Conservation (phyloP, 2,329 filamentous ascomycete species). For the Talaromyces sp. region DNA sequence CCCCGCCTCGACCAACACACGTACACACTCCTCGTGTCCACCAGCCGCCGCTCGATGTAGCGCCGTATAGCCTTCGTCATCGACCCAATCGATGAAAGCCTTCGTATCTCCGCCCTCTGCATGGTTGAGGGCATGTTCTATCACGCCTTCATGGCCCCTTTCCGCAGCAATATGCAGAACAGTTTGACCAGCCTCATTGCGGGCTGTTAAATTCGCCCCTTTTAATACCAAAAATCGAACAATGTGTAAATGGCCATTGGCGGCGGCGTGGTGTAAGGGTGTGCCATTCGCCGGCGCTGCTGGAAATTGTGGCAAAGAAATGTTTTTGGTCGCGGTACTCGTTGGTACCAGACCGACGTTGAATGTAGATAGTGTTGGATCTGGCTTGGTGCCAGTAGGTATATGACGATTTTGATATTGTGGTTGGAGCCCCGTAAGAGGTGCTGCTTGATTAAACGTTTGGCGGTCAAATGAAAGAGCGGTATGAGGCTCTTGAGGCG, state of each 20-base stretch:
- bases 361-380: not conserved
- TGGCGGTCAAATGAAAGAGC: not conserved
- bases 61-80: constrained; percentile 1
- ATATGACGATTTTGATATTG: not conserved
- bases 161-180: not conserved
- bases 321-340: not conserved
- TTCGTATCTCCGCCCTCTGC: constrained; percentile 41
- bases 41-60: constrained; percentile 21
- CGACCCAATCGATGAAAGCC: constrained; percentile 20
- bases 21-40: constrained; percentile 11
- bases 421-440: not conserved
- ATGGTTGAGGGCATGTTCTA: not conserved
- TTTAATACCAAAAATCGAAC: not conserved
- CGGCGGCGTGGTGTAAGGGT: not conserved
- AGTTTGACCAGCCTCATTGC: not conserved
- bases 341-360: not conserved
- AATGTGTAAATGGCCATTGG: constrained; percentile 1
- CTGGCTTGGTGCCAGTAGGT: not conserved
- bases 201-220: constrained; percentile 32
- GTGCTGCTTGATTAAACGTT: not conserved
- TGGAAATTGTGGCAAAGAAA: not conserved
- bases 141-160: not conserved
- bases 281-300: not conserved
- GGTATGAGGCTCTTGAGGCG: not conserved
- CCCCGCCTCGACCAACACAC: constrained; percentile 9